phyloP scores from a whole-genome alignment of 805 yeast genomes.

The Lachancea waltii region DNA sequence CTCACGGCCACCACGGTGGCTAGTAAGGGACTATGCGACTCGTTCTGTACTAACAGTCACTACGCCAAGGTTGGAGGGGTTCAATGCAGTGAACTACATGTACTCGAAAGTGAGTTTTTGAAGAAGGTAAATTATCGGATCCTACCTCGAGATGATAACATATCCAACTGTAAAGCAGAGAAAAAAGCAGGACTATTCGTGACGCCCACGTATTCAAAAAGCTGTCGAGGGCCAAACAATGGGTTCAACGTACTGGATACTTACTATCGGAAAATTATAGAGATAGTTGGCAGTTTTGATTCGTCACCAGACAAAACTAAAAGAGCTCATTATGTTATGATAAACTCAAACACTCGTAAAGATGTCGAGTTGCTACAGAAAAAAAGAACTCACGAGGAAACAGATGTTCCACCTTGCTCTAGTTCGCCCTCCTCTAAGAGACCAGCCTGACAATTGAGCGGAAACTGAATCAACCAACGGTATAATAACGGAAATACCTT shows the following conservation, averaged over 20 bases:
- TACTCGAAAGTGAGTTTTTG: conserved; percentile 83
- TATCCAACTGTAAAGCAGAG: conserved; percentile 35
- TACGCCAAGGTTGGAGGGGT: conserved; percentile 97
- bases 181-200: conserved; percentile 11
- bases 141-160: conserved; percentile 46
- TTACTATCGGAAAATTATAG: conserved; percentile 45
- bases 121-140: conserved; percentile 73
- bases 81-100: conserved; percentile 71
- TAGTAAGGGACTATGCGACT: conserved; percentile 86
- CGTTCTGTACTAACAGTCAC: conserved; percentile 87
- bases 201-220: conserved; percentile 3
- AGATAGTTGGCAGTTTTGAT: conserved; percentile 39
- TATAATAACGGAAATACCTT: no score
- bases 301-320: conserved; percentile 25
- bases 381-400: conserved; percentile 2
- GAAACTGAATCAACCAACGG: no score
- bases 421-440: background rate
- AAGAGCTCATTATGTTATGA: conserved; percentile 20
- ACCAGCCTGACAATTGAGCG: background rate
- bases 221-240: conserved; percentile 18
- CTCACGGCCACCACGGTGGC: conserved; percentile 88
- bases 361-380: background rate
- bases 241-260: conserved; percentile 40
- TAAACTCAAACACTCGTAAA: background rate
- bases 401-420: background rate